Evolutionary conservation across 148 eudicot genomes (phyloP).

Genomic region (Rhododendron williamsianum): DNA sequence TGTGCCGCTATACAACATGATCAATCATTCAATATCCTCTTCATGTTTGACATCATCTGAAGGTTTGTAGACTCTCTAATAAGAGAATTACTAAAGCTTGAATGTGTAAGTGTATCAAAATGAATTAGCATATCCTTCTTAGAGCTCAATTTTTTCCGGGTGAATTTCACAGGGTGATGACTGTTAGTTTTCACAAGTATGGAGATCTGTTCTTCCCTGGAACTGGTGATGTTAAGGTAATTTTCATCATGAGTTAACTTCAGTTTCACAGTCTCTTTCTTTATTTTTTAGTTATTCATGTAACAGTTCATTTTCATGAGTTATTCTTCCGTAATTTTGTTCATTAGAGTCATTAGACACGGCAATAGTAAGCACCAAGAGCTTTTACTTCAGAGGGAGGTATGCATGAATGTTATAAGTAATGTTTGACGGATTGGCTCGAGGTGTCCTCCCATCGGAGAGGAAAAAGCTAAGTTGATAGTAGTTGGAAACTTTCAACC

Average conservation of each 20-base stretch:
- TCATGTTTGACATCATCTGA: neutral
- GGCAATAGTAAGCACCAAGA: neutral
- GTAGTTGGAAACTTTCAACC: neutral
- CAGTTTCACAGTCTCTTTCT: neutral
- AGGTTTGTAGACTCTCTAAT: neutral
- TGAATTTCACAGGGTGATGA: slow-evolving; percentile 75
- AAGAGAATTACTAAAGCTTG: neutral
- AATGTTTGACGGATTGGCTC: neutral
- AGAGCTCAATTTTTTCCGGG: neutral
- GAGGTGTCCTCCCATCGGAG: neutral
- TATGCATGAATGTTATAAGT: neutral
- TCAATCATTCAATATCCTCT: neutral
- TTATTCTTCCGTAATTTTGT: neutral
- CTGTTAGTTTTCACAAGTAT: slow-evolving; percentile 94
- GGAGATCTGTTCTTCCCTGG: slow-evolving; percentile 98
- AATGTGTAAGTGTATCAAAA: neutral
- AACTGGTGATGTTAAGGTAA: slow-evolving; percentile 97
- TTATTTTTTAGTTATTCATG: neutral
- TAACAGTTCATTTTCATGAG: slow-evolving; percentile 8
- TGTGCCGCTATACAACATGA: neutral
- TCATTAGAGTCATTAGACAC: neutral
- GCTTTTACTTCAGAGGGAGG: neutral
- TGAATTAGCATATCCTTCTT: neutral
- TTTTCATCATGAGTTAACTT: slow-evolving; percentile 3
- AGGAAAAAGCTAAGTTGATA: neutral